Base-by-base conservation (phyloP, 495 filamentous ascomycete species). In the Hypoxylon rickii region DNA sequence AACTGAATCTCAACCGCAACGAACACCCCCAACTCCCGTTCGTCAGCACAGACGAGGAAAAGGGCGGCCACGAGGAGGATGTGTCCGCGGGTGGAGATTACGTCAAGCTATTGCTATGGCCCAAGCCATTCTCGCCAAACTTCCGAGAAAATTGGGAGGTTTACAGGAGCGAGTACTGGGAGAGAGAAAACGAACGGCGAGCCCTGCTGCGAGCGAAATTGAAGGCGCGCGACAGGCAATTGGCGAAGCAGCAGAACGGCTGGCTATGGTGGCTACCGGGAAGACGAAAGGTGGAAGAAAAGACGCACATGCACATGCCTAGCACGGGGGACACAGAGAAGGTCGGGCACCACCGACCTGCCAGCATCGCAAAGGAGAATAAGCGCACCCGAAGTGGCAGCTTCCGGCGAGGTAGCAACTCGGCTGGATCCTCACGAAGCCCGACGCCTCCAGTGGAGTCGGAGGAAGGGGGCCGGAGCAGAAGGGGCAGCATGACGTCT, bases 81-180 rank as follows among this genome's bases (percentile, higher is more conserved):
- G 78, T 96, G 44, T 85, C 90, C 3, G 84, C 88, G 0, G 92
- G 93, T 7, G 94, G 94, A 3, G 90, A 97, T 68, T 87, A 91
- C 64, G 83, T 98, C 26, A 95, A 94, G 65, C 81, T 98, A 17
- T 76, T 98, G 15, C 78, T 98, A 10, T 80, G 97, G 31, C 92
- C 94, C 3, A 98, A 98, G 70, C 89, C 92, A 0, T 98, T 98
- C 60, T 92, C 90, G 8, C 87, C 95, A 0, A 89, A 89, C 45
- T 97, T 98, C 66, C 83, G 94, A n/a, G 90, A 96, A 65, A 96
- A 95, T 54, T 98, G 94, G 94, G 94, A 98, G 63, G 70, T 91
- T 3, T 98, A 93, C 70, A 81, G 95, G 26, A 82, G 86, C 20
- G 92, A 96, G 52, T 98, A 96, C 66, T 98, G 94, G 94, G 94